These are phyloP conservation scores for Arthrobotrys sinensis DNA, from an alignment of 2,329 filamentous ascomycete genomes.

Conservation along the genomic window DNA sequence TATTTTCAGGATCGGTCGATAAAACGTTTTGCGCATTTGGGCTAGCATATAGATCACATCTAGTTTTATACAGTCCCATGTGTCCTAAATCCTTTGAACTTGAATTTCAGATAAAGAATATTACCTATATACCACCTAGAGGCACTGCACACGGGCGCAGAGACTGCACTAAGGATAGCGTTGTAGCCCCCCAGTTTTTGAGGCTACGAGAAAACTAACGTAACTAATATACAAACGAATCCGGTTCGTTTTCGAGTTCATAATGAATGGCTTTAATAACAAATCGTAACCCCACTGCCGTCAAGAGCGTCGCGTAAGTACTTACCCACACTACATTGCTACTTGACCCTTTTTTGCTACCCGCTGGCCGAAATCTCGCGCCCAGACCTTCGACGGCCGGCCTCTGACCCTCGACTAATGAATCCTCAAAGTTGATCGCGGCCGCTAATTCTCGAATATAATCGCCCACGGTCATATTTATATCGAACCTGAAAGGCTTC, in stretches of 20 bases:
- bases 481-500: not conserved
- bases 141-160: too few relatives aligned
- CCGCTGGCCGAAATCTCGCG: not conserved
- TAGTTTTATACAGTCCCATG: too few relatives aligned
- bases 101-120: too few relatives aligned
- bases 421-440: slow-evolving; percentile 1
- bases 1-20: too few relatives aligned
- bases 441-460: slow-evolving; percentile 25
- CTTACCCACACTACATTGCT: slow-evolving; percentile 43
- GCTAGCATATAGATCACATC: too few relatives aligned
- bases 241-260: not conserved
- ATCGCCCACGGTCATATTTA: slow-evolving; percentile 32
- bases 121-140: too few relatives aligned
- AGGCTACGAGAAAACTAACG: too few relatives aligned
- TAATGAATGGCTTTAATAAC: slow-evolving; percentile 9
- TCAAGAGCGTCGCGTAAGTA: not conserved
- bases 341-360: not conserved
- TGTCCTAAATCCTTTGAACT: too few relatives aligned
- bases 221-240: not conserved
- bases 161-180: too few relatives aligned
- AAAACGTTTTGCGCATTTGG: too few relatives aligned
- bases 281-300: not conserved
- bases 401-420: not conserved
- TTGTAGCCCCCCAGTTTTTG: too few relatives aligned
- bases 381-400: not conserved